phyloP scores from a whole-genome alignment of 768 basidiomycete genomes.

The Hericium rajendrae region DNA sequence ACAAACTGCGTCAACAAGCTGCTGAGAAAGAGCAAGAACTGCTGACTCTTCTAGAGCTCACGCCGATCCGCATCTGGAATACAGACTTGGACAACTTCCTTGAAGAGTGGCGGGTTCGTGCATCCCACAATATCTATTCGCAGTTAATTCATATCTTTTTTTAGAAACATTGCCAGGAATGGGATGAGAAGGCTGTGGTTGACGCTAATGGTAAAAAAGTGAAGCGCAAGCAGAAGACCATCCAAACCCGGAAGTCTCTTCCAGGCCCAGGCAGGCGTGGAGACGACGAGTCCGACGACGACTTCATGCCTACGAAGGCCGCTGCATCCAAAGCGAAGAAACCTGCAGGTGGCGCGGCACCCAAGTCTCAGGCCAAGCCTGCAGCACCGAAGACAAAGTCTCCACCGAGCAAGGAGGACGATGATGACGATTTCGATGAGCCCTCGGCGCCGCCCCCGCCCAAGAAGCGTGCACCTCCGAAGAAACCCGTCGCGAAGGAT shows the following conservation, averaged over 20 bases:
- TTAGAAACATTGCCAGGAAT: constrained; percentile 33
- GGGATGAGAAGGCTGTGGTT: constrained; percentile 35
- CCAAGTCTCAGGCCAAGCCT: constrained; percentile 27
- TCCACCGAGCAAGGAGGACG: constrained; percentile 27
- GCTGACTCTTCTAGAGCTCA: constrained; percentile 62
- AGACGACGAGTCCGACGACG: constrained; percentile 31
- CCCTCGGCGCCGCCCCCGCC: constrained; percentile 9
- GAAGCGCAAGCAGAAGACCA: constrained; percentile 47
- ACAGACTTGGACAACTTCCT: constrained; percentile 79
- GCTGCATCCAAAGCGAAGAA: constrained; percentile 26
- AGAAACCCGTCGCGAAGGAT: constrained; percentile 19
- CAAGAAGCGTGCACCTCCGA: constrained; percentile 17
- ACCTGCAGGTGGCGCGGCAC: constrained; percentile 14
- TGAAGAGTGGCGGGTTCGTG: constrained; percentile 72
- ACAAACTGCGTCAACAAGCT: constrained; percentile 71
- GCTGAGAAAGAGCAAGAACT: constrained; percentile 78
- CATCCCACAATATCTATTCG: not conserved
- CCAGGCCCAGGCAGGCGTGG: constrained; percentile 30
- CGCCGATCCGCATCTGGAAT: constrained; percentile 83
- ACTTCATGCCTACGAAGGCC: constrained; percentile 44
- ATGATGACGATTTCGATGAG: constrained; percentile 8
- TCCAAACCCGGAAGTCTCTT: constrained; percentile 45
- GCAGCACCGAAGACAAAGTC: constrained; percentile 34
- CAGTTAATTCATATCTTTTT: not conserved
- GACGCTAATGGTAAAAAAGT: constrained; percentile 42